Evolutionary conservation across 1,139 yeast species (phyloP).

Genomic region (Geotrichum aggregatum): DNA sequence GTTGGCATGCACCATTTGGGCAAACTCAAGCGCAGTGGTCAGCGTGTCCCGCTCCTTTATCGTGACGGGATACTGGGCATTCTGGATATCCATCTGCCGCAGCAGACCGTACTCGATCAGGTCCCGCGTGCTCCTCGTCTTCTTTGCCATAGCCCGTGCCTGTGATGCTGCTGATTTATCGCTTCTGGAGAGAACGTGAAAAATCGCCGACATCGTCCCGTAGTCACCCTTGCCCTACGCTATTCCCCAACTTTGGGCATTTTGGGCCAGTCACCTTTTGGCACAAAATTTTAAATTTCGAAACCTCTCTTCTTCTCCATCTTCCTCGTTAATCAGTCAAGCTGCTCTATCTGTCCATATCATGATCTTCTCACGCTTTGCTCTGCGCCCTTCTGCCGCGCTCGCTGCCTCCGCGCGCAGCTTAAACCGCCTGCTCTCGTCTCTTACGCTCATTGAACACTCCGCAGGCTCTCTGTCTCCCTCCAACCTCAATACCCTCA

Average conservation of each 20-base stretch:
- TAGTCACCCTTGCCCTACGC: constrained; percentile 14
- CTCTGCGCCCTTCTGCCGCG: constrained; percentile 7
- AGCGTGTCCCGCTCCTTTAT: constrained; percentile 21
- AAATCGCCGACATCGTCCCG: constrained; percentile 19
- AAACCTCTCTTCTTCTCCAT: neutral
- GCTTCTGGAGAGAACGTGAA: too few relatives aligned
- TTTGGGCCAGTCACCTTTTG: neutral
- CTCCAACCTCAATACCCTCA: constrained; percentile 51
- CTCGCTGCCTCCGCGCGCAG: neutral
- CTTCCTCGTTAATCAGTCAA: too few relatives aligned
- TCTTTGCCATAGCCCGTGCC: too few relatives aligned
- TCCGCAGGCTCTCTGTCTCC: constrained; percentile 53
- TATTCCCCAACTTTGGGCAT: constrained; percentile 5
- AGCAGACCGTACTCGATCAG: constrained; percentile 24
- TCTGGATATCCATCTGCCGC: constrained; percentile 33
- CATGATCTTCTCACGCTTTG: constrained; percentile 15
- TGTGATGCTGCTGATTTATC: too few relatives aligned
- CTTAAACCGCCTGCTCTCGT: constrained; percentile 44
- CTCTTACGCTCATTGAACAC: constrained; percentile 73
- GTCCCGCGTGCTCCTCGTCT: neutral
- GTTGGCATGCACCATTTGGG: constrained; percentile 25
- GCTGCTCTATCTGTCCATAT: neutral
- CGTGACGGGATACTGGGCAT: constrained; percentile 27
- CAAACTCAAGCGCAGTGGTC: constrained; percentile 20
- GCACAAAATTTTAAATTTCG: neutral